Conservation (phyloP, 805 yeast genomes). For the Cyberlindnera maritima region DNA sequence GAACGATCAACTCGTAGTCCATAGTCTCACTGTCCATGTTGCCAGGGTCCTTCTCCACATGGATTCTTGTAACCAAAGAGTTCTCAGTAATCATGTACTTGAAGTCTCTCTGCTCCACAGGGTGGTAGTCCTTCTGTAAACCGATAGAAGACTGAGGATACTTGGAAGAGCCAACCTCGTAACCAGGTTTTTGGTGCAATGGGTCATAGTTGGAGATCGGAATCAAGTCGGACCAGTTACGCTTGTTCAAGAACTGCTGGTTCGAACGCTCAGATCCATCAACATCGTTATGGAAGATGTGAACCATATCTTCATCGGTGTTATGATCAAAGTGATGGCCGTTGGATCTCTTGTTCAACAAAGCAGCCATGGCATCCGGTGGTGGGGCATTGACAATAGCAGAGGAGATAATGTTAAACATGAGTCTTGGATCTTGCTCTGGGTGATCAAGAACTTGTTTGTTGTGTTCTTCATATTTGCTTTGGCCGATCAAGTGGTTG, state of each 20-base stretch:
- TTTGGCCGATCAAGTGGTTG: constrained; percentile 37
- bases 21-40: constrained; percentile 50
- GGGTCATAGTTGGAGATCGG: constrained; percentile 41
- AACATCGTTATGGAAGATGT: constrained; percentile 60
- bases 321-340: constrained; percentile 62
- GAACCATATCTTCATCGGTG: constrained; percentile 81
- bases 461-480: constrained; percentile 36
- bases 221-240: constrained; percentile 73
- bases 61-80: constrained; percentile 66
- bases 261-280: constrained; percentile 48
- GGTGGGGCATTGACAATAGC: constrained; percentile 95
- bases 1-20: constrained; percentile 70
- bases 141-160: constrained; percentile 42
- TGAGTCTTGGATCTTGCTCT: constrained; percentile 67
- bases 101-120: constrained; percentile 33
- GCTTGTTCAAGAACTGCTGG: constrained; percentile 55
- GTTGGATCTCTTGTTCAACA: constrained; percentile 62
- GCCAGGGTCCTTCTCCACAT: constrained; percentile 62
- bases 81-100: constrained; percentile 55
- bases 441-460: constrained; percentile 46
- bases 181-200: constrained; percentile 16
- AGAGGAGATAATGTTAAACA: constrained; percentile 81
- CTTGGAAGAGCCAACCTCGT: constrained; percentile 30
- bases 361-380: constrained; percentile 76
- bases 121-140: constrained; percentile 9